A percentile compares a stretch with the other conserved stretches of the same genome.
phyloP scores from a whole-genome alignment of 1,284 basidiomycete genomes.

The Irpex rosettiformis region DNA sequence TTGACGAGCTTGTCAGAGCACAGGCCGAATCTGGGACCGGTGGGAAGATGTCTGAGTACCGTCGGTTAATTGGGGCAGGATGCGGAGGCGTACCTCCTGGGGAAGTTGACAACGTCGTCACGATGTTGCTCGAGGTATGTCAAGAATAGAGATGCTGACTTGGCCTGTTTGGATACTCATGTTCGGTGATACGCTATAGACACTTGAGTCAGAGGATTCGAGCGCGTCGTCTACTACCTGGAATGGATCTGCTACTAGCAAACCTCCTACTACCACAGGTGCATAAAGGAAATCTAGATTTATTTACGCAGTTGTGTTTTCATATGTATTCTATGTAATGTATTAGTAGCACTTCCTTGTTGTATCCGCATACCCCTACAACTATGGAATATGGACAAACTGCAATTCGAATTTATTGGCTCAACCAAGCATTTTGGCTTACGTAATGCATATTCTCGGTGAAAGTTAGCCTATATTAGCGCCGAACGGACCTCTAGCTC shows the following conservation, averaged over 20 bases:
- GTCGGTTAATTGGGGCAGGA: constrained; percentile 81
- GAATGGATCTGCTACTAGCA: not conserved
- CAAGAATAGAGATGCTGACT: not conserved
- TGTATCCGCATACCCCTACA: constrained; percentile 5
- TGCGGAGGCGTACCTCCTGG: constrained; percentile 84
- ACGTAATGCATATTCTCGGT: not conserved
- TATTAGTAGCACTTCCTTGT: constrained; percentile 6
- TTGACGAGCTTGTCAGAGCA: constrained; percentile 73
- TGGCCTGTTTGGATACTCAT: constrained; percentile 3
- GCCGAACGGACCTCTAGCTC: not conserved
- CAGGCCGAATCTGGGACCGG: constrained; percentile 89
- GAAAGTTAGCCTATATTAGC: not conserved
- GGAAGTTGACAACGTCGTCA: constrained; percentile 83
- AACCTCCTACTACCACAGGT: not conserved
- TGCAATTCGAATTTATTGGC: no score
- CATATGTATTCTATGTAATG: constrained; percentile 10
- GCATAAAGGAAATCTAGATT: not conserved
- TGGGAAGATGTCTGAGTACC: constrained; percentile 84
- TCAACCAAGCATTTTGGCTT: no score
- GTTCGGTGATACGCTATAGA: constrained; percentile 37
- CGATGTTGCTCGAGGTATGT: constrained; percentile 79
- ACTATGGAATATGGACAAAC: not conserved
- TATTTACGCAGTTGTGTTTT: not conserved
- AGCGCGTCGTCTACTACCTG: not conserved
- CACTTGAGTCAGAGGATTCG: constrained; percentile 69